Base-by-base conservation (phyloP, 176 grass and related monocot species). In the Avena sativa region DNA sequence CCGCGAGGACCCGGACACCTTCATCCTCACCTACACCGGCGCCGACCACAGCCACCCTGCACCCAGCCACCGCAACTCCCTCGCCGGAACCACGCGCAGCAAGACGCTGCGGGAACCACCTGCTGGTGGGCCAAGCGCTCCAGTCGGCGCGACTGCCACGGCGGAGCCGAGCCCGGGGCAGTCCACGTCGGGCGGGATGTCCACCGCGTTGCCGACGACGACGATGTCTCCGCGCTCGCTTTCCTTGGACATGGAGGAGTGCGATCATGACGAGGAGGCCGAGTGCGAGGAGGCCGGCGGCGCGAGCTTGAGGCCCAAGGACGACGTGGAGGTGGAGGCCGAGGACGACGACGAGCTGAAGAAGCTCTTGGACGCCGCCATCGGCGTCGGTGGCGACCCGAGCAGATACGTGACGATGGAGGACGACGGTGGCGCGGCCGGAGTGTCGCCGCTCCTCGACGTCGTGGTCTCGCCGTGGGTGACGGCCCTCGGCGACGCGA, bases 1-100 rank as follows among this genome's bases (percentile, higher is more conserved):
- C 90, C 85, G 79, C 40, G 20, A 72, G 19, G 91, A 97, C 48
- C 87, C 92, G 10, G 58, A 43, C 52, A 72, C 72, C 70, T 50
- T 97, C 21, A 48, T 97, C 68, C 61, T 93, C 91, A 95, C 89
- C 81, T 97, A 95, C 91, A 95, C 92, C n/a, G 95, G 89, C 81
- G 88, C 40, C 46, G 91, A 95, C 17, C 85, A 93, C 92, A 90
- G 83, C 87, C 95, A 97, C 84, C 80, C 88, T 0, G 71, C 87
- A 20, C 95, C 95, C 26, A 76, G 85, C 51, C 86, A 95, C 67
- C 95, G 95, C 79, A 98, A 93, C 70, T 90, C 91, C 64, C 95
- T 98, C 69, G 91, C 93, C 34, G 95, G 93, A 32, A 98, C 91
- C 65, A 93, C 95, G 1, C 87, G 93, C 36, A 82, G 85, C 57